Base-by-base conservation (phyloP, 2,329 filamentous ascomycete species). In the Bipolaris victoriae region DNA sequence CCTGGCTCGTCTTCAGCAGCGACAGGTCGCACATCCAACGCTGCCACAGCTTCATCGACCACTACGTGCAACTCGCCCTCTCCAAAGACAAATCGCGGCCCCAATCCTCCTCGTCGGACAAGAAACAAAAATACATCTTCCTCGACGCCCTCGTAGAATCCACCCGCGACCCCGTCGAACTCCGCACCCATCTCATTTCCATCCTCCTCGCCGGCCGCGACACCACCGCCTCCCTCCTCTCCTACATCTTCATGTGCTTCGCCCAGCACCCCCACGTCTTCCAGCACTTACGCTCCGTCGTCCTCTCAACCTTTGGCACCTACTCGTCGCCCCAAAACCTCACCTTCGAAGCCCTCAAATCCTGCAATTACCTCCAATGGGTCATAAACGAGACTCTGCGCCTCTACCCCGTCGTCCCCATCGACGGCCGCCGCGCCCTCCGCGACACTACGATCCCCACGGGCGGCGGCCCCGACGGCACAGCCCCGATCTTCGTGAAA, bases 181-280 rank as follows among this genome's bases (percentile, higher is more conserved):
- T 97, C 15, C 90, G 92, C 31, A 90, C 96, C 74, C 92, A 97
- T 75, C 81, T 96, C 45, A 83, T 95, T 13, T 88, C 89, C 44
- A 86, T 97, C 18, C 84, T 97, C 2, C 84, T 97, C 7, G 93
- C 93, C 1, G 92, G 91, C 7, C 84, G 90, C 39, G 93, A 97
- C 75, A 96, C 92, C 15, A 97, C 93, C 0, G 92, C 92, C 31
- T 85, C 83, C 1, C 90, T 90, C 0, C 82, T 97, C 0, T 90
- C 88, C 0, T 97, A 90, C 86, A 82, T 86, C 43, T 83, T 96
- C 56, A 63, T 71, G 46, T 44, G 64, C 18, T 63, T 77, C 51
- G 73, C 73, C 15, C 67, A 77, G n/a, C 75, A 77, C 39, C 75
- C 77, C 2, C 65, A 68, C 3, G 61, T 75, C 52, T 64, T 73